phyloP scores from a whole-genome alignment of 805 yeast species.

The Hanseniaspora clermontiae region DNA sequence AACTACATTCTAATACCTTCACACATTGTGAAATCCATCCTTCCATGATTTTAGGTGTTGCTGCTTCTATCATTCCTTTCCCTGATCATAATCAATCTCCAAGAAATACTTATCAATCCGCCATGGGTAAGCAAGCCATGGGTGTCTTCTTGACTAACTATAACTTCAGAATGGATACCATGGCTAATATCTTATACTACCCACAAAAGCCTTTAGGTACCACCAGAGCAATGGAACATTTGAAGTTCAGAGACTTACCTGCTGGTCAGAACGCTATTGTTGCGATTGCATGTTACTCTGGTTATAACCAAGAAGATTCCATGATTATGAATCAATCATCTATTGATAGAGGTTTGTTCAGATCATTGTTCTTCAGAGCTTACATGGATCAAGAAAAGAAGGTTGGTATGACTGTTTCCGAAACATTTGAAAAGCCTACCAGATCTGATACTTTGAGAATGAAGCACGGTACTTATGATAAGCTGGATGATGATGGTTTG shows the following conservation, averaged over 20 bases:
- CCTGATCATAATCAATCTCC: constrained; percentile 99
- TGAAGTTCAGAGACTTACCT: constrained; percentile 94
- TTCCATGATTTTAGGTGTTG: constrained; percentile 96
- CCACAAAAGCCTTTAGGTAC: constrained; percentile 98
- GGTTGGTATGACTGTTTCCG: constrained; percentile 96
- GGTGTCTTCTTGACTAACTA: constrained; percentile 95
- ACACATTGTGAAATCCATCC: constrained; percentile 99
- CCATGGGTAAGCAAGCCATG: constrained; percentile 99
- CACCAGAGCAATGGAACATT: constrained; percentile 92
- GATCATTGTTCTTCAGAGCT: constrained; percentile 91
- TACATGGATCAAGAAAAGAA: constrained; percentile 98
- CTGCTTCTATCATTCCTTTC: constrained; percentile 97
- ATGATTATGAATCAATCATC: constrained; percentile 99
- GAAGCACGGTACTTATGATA: constrained; percentile 96
- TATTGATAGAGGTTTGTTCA: constrained; percentile 89
- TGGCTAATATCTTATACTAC: constrained; percentile 94
- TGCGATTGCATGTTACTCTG: constrained; percentile 95
- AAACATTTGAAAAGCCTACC: constrained; percentile 93
- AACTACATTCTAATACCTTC: constrained; percentile 63
- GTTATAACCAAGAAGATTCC: constrained; percentile 99
- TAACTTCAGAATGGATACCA: constrained; percentile 95
- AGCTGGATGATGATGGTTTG: constrained; percentile 94
- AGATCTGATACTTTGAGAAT: constrained; percentile 87
- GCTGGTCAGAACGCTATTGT: constrained; percentile 99
- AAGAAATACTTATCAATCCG: constrained; percentile 97